phyloP scores from a whole-genome alignment of 306 rosid species.

The Luffa aegyptiaca region DNA sequence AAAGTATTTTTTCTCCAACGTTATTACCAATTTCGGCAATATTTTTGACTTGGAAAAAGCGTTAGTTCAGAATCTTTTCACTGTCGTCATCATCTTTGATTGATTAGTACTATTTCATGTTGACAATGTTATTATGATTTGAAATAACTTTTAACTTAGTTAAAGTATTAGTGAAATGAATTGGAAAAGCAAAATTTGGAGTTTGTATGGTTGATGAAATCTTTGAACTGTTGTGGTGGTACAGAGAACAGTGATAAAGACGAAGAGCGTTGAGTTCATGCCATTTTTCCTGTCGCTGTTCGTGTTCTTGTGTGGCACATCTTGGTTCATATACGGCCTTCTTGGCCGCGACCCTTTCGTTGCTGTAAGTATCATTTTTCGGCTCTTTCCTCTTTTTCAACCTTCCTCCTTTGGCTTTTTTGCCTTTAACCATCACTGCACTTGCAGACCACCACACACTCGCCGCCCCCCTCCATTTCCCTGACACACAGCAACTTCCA shows the following conservation, averaged over 20 bases:
- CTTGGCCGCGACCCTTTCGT: constrained; percentile 81
- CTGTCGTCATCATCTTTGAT: neutral
- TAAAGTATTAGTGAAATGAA: too few relatives aligned
- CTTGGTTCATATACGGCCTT: constrained; percentile 77
- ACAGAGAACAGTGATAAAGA: constrained; percentile 76
- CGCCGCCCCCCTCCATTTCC: too few relatives aligned
- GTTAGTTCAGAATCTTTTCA: neutral
- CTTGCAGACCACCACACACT: neutral
- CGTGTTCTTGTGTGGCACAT: constrained; percentile 79
- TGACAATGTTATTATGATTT: neutral
- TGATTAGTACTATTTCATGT: neutral
- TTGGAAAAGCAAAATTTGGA: too few relatives aligned
- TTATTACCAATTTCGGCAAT: neutral
- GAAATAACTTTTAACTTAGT: too few relatives aligned
- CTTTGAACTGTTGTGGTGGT: neutral
- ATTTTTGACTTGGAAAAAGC: neutral
- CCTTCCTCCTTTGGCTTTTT: neutral
- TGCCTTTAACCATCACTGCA: neutral
- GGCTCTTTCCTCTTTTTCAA: neutral
- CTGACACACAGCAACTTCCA: neutral
- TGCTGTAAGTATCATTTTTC: constrained; percentile 29
- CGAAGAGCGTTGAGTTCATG: constrained; percentile 87
- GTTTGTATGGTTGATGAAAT: too few relatives aligned
- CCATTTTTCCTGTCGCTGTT: constrained; percentile 82
- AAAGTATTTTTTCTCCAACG: neutral